Evolutionary conservation across 164 flowering plant genomes (phyloP), one percentile per base, ranked within the genome.

Genomic region (Stephania japonica): DNA sequence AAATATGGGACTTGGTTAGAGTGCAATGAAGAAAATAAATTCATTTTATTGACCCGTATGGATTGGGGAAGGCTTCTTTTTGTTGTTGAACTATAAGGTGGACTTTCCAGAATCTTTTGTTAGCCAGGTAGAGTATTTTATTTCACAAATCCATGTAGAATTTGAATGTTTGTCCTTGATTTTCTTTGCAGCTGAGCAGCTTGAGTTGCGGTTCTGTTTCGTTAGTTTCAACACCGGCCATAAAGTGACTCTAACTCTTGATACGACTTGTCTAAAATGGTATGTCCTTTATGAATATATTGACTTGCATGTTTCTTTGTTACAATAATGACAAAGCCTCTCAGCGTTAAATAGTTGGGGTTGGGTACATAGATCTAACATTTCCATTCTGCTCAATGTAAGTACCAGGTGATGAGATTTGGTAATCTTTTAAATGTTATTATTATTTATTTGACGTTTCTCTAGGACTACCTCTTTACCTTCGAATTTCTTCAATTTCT

Each of bases 211-310:
- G 63, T 88, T 94, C 25, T 65, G 76, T 74, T 94, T 94, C 77
- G 43, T 81, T 43, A 82, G 88, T 73, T 82, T 85, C 71, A 77
- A 73, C 67, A 81, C 76, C 47, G 86, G 87, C 67, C 61, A 47
- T 77, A 90, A 81, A 81, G 84, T 83, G 78, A 79, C 63, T 42
- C 23, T 88, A 75, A 83, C 79, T 70, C 85, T 94, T 47, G 93
- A 94, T 75, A 56, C 88, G 82, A 84, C 88, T 64, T 84, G 86
- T 78, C 77, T 94, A 81, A 87, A 85, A 5, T 16, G 89, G 98
- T 92, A 87, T 69, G 74, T 42, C 19, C 44, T 64, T 3, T 69
- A 49, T 13, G 2, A 32, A 32, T 32, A 32, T 32, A 32, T 32
- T 32, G 43, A 16, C 65, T 64, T 19, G 21, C 16, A 6, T 16